Base-by-base conservation (phyloP, 108 stramenopile genomes). In the Hondaea fermentalgiana region DNA sequence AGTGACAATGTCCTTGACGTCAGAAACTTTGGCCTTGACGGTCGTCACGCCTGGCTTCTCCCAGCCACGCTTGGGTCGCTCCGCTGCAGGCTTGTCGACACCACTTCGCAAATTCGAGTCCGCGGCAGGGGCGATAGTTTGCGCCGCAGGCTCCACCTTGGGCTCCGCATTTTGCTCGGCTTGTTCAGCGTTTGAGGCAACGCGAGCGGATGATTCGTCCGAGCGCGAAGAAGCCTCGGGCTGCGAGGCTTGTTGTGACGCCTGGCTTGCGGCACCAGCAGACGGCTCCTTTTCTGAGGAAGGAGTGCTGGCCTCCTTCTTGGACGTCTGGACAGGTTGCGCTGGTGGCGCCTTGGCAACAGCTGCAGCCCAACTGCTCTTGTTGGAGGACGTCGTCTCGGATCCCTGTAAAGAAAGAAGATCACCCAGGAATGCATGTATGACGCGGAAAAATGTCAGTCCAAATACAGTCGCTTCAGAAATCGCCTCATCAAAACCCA, bases 51-150 rank as follows among this genome's bases (percentile, higher is more conserved):
- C 76, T 53, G 76, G 76, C 76, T 83, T 83, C 51, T 83, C 76
- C 76, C 76, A 83, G 76, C 76, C 76, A 53, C 76, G 76, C 51
- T 83, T 83, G 45, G 76, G 76, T 12, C 76, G 76, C 49, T 83
- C 76, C 45, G 76, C 64, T 28, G 64, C 76, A 83, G 76, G 64
- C 64, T 69, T 69, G 4, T 69, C 64, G 64, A 3, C 10, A 1
- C 64, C 64, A 17, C 4, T 69, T 69, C 64, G 64, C 64, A 3
- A 3, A 42, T 23, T 23, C 3, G 64, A 8, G 42, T 28, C 64
- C 25, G 35, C 17, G 21, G 25, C 3, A 59, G 21, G 19, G n/a
- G 59, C 59, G n/a, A 59, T 19, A 59, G 59, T n/a, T n/a, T 19
- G n/a, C 59, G n/a, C 59, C 19, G 64, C 51, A 83, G 23, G 28